Conservation (phyloP, 441 rosid species). For the Croton laevigatus region DNA sequence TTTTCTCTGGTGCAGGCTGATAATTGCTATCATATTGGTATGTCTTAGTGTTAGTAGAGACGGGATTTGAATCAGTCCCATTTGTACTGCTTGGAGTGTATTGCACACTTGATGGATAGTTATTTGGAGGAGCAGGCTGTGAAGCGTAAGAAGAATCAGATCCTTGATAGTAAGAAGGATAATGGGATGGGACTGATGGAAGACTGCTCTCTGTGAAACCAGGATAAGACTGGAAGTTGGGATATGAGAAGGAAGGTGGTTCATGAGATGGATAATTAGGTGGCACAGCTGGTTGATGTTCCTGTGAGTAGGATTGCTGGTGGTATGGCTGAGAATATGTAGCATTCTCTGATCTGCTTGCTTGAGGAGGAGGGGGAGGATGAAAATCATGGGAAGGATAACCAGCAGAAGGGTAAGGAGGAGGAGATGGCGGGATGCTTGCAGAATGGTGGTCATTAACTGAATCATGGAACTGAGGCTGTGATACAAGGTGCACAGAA, state of each 20-base stretch:
- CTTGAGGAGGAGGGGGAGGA: conserved; percentile 57
- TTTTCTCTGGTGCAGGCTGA: conserved; percentile 80
- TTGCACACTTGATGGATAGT: conserved; percentile 49
- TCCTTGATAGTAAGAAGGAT: conserved; percentile 62
- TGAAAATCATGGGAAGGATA: conserved; percentile 57
- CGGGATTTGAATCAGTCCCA: conserved; percentile 40
- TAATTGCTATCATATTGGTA: conserved; percentile 73
- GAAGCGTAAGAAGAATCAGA: conserved; percentile 51
- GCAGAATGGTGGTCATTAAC: conserved; percentile 38
- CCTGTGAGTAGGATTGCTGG: conserved; percentile 66
- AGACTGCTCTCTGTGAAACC: conserved; percentile 81
- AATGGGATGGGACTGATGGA: conserved; percentile 59
- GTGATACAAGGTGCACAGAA: conserved; percentile 31
- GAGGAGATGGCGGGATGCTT: conserved; percentile 44
- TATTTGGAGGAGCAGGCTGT: conserved; percentile 61
- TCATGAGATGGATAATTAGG: conserved; percentile 60
- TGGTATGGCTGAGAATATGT: conserved; percentile 52
- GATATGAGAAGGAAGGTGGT: conserved; percentile 47
- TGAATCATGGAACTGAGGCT: conserved; percentile 44
- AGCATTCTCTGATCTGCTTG: conserved; percentile 48
- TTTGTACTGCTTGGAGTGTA: conserved; percentile 47
- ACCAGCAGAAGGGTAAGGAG: conserved; percentile 39
- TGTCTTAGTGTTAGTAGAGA: conserved; percentile 35
- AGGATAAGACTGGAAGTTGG: conserved; percentile 89
- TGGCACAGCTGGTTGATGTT: conserved; percentile 51